Conservation (phyloP, 257 asterid genomes). For the Fraxinus anomala region DNA sequence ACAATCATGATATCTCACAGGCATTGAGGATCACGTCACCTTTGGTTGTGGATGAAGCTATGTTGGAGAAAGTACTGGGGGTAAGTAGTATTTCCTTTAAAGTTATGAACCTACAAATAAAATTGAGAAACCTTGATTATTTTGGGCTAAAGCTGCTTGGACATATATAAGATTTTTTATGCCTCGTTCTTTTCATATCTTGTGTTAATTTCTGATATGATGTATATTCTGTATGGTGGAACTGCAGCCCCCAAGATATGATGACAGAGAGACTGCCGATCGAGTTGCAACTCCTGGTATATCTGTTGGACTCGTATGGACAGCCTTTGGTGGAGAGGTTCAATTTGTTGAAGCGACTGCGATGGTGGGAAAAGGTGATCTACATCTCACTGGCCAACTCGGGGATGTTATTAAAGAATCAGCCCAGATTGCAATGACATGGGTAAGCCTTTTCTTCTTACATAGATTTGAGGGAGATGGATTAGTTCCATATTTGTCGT, state of each 20-base stretch:
- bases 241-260: conserved; percentile 85
- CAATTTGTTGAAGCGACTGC: conserved; percentile 94
- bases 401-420: conserved; percentile 98
- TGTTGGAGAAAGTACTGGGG: conserved; percentile 96
- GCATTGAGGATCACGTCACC: conserved; percentile 69
- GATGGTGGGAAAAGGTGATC: conserved; percentile 95
- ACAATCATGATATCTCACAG: conserved; percentile 74
- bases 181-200: conserved; percentile 20
- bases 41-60: conserved; percentile 83
- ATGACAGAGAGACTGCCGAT: conserved; percentile 90
- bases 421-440: conserved; percentile 96
- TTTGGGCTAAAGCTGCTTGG: conserved; percentile 20
- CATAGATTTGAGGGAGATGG: background rate
- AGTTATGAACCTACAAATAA: background rate
- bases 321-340: conserved; percentile 95
- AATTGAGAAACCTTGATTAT: conserved; percentile 21
- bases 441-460: conserved; percentile 54
- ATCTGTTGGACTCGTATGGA: conserved; percentile 95
- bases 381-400: conserved; percentile 98
- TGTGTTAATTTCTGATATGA: conserved; percentile 16
- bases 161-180: background rate
- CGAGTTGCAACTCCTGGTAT: conserved; percentile 92
- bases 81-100: conserved; percentile 52
- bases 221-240: conserved; percentile 25
- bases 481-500: conserved; percentile 2